Evolutionary conservation across 306 rosid genomes (phyloP), one percentile per base, ranked within the genome.

Genomic region (Adenanthera pavonina): DNA sequence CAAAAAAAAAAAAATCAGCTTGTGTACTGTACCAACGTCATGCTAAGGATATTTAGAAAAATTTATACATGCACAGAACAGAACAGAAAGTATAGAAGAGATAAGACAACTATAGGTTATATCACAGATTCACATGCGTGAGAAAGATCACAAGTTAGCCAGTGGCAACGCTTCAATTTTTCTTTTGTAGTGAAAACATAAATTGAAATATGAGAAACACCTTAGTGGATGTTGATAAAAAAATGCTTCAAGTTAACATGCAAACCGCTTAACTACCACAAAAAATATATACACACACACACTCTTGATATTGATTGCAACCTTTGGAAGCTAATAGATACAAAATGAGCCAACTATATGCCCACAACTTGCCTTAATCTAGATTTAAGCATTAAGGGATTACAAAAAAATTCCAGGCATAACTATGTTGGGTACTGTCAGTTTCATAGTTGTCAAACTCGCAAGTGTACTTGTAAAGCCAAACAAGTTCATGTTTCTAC

Each of bases 1-100:
- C 0, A 60, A 47, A 75, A 83, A 83, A 47, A 77, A 41, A 73
- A 34, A 70, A 67, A 62, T 86, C 82, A 86, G 79, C 35, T 66
- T 16, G 49, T 72, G 65, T 43, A 44, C 51, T 72, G 77, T 82
- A 56, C 17, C 59, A 69, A 82, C 64, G 11, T 36, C 52, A 33
- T 49, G 66, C 75, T 59, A 83, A 59, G 72, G 56, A 49, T 57
- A 86, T 40, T 72, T 65, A 67, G 41, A 41, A 46, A 80, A 76
- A 65, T 40, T 74, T 70, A 25, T 33, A 47, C 40, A 54, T 48
- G 64, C 66, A 33, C 0, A 5, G 10, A 44, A 47, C 30, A 49
- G 69, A 65, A 76, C 56, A 71, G 36, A 67, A 44, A 59, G 78
- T 44, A 36, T 25, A 34, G 33, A 19, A 68, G 56, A 36, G 19